Evolutionary conservation across 1,284 basidiomycete species (phyloP).

Genomic region (Rhodotorula sp.): DNA sequence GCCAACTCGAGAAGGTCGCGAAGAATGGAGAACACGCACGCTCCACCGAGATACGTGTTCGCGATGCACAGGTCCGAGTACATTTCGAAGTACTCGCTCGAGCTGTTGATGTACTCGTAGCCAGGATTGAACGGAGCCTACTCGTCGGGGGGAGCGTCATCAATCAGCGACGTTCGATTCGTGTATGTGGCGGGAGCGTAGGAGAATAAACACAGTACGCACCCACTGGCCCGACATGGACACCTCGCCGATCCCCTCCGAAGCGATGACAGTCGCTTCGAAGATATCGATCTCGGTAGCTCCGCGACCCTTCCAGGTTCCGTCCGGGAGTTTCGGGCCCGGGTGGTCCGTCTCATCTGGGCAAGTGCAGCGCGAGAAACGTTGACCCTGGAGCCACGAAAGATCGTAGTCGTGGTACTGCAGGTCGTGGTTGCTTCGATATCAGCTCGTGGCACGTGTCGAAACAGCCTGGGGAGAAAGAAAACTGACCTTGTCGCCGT

Average conservation of each 20-base stretch:
- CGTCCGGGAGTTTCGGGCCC: constrained; percentile 20
- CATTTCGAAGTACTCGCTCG: constrained; percentile 26
- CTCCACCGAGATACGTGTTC: constrained; percentile 23
- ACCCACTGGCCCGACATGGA: constrained; percentile 48
- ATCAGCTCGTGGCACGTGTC: background rate
- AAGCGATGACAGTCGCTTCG: constrained; percentile 49
- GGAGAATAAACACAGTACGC: constrained; percentile 50
- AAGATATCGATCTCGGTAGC: constrained; percentile 59
- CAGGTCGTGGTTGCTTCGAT: background rate
- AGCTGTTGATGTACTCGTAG: constrained; percentile 17
- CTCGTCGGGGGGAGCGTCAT: no score
- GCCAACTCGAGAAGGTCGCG: background rate
- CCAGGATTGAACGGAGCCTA: constrained; percentile 53
- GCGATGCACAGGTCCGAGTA: constrained; percentile 12
- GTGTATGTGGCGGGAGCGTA: no score
- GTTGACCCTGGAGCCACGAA: constrained; percentile 53
- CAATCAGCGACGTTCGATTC: background rate
- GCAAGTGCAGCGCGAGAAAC: constrained; percentile 48
- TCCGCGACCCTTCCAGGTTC: constrained; percentile 52
- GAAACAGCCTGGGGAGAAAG: no score
- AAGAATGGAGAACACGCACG: background rate
- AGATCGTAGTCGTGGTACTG: constrained; percentile 42
- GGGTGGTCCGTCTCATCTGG: constrained; percentile 18
- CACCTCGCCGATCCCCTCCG: constrained; percentile 7
- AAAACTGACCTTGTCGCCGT: constrained; percentile 34